Evolutionary conservation across 345 rosid species (phyloP).

Genomic region (Kandelia obovata): DNA sequence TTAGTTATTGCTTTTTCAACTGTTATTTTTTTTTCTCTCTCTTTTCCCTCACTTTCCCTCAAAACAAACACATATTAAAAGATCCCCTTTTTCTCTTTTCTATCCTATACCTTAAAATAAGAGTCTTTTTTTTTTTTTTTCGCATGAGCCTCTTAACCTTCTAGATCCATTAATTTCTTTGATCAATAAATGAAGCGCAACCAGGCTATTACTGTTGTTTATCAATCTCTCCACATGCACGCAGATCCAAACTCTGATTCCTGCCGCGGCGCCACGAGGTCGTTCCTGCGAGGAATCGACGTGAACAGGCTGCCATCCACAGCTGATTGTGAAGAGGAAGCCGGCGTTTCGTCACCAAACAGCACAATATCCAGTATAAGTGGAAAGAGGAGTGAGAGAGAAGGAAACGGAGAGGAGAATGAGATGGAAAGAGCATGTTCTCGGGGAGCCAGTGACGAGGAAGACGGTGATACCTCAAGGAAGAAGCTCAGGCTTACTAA

Average conservation of each 20-base stretch:
- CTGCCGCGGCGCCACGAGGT: slow-evolving; percentile 44
- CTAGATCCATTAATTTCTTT: neutral
- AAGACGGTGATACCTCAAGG: slow-evolving; percentile 83
- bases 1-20: neutral
- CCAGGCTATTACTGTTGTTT: neutral
- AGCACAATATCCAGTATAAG: slow-evolving; percentile 89
- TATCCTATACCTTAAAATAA: neutral
- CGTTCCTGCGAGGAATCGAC: slow-evolving; percentile 75
- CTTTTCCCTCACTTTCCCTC: slow-evolving; percentile 15
- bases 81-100: slow-evolving; percentile 4
- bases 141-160: slow-evolving; percentile 72
- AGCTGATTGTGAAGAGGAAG: slow-evolving; percentile 75
- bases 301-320: slow-evolving; percentile 76
- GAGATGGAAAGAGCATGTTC: slow-evolving; percentile 65
- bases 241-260: slow-evolving; percentile 72
- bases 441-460: slow-evolving; percentile 84
- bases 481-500: slow-evolving; percentile 92
- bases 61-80: slow-evolving; percentile 23
- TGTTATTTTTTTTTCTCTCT: neutral
- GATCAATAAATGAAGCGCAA: slow-evolving; percentile 44
- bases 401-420: slow-evolving; percentile 56
- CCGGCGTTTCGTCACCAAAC: slow-evolving; percentile 86
- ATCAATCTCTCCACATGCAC: slow-evolving; percentile 37
- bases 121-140: neutral
- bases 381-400: slow-evolving; percentile 90